Conservation (phyloP, 805 yeast species). For the Debaryomyces maramus region DNA sequence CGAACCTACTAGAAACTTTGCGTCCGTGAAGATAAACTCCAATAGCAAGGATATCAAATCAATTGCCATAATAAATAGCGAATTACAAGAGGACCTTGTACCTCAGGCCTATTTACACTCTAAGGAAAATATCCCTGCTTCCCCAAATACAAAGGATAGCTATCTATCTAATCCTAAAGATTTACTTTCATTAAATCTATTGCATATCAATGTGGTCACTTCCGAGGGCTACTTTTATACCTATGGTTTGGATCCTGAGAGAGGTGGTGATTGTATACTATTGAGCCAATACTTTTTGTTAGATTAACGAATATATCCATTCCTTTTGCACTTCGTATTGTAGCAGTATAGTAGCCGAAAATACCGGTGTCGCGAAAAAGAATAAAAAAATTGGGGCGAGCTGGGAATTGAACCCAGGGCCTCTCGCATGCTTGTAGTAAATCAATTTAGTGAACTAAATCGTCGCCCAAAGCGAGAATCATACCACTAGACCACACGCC, state of each 20-base stretch:
- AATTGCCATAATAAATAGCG: conserved; percentile 45
- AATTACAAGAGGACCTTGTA: conserved; percentile 29
- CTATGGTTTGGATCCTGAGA: conserved; percentile 77
- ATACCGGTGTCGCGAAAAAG: neutral
- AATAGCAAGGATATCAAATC: conserved; percentile 41
- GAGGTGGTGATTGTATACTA: conserved; percentile 91
- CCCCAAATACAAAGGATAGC: conserved; percentile 20
- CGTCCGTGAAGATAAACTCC: conserved; percentile 68
- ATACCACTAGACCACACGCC: conserved; percentile 15
- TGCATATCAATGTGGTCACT: conserved; percentile 70
- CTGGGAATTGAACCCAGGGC: conserved; percentile 67
- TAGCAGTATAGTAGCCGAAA: neutral
- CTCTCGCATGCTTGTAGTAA: conserved; percentile 46
- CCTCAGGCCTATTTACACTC: conserved; percentile 27
- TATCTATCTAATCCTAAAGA: conserved; percentile 20
- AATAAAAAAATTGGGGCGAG: conserved; percentile 30
- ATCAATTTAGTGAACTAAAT: conserved; percentile 4
- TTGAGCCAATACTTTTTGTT: conserved; percentile 66
- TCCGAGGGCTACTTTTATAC: conserved; percentile 79
- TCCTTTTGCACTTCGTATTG: neutral
- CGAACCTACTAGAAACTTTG: conserved; percentile 91
- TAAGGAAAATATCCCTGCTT: conserved; percentile 4
- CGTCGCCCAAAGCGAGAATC: conserved; percentile 14
- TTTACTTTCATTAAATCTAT: conserved; percentile 26
- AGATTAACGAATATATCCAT: conserved; percentile 18